Conservation (phyloP, 192 early-diverging fungal genomes). For the Coemansia sp. region DNA sequence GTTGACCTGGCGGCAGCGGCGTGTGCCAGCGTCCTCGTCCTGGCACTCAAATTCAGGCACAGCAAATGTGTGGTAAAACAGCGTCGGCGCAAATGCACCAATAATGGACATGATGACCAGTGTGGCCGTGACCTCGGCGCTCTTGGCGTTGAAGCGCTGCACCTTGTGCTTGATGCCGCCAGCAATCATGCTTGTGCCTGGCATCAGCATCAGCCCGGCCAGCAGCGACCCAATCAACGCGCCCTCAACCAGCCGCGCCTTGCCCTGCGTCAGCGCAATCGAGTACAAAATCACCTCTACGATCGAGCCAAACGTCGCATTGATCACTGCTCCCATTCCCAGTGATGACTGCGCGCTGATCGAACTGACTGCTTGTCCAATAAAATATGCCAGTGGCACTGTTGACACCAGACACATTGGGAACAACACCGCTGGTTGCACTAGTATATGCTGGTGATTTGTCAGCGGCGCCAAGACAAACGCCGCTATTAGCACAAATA, state of each 20-base stretch:
- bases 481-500: slow-evolving; percentile 81
- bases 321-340: slow-evolving; percentile 93
- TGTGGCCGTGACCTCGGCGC: slow-evolving; percentile 93
- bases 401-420: slow-evolving; percentile 72
- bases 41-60: slow-evolving; percentile 54
- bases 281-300: slow-evolving; percentile 94
- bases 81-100: slow-evolving; percentile 88
- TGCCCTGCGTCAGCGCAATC: slow-evolving; percentile 85
- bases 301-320: slow-evolving; percentile 96
- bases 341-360: slow-evolving; percentile 93
- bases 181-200: slow-evolving; percentile 91
- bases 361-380: slow-evolving; percentile 94
- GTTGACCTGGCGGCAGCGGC: slow-evolving; percentile 64
- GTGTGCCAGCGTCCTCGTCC: slow-evolving; percentile 47
- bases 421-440: slow-evolving; percentile 67
- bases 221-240: slow-evolving; percentile 89
- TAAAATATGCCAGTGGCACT: slow-evolving; percentile 93
- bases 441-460: slow-evolving; percentile 55
- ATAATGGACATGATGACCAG: slow-evolving; percentile 93
- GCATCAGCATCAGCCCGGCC: slow-evolving; percentile 85
- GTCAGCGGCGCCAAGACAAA: slow-evolving; percentile 65
- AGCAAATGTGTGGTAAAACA: slow-evolving; percentile 93
- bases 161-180: slow-evolving; percentile 89
- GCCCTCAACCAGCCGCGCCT: slow-evolving; percentile 84
- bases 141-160: slow-evolving; percentile 92